A percentile compares a stretch with the other conserved stretches of the same genome.
Evolutionary conservation across 1,139 yeast genomes (phyloP).

Genomic region (Scheffersomyces lignicola): DNA sequence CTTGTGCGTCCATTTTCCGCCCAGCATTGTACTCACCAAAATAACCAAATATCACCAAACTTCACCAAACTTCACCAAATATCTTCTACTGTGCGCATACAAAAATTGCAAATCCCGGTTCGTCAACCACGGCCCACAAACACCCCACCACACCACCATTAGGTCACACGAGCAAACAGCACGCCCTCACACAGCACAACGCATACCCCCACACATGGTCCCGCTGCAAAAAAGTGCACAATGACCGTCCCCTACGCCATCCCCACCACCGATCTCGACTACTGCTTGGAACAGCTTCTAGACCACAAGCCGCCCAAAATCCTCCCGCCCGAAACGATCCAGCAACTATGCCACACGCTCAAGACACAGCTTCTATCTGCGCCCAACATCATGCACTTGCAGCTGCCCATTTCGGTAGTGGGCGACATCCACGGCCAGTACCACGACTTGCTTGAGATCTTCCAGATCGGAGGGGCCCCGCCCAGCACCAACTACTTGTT

Average conservation of each 20-base stretch:
- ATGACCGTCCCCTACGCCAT: slow-evolving; percentile 39
- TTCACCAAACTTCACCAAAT: too few species aligned
- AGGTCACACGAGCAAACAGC: not conserved
- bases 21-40: too few species aligned
- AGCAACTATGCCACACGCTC: slow-evolving; percentile 44
- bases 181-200: not conserved
- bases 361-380: slow-evolving; percentile 39
- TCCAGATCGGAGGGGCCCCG: slow-evolving; percentile 88
- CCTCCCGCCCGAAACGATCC: slow-evolving; percentile 43
- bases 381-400: slow-evolving; percentile 77
- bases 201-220: not conserved
- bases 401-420: slow-evolving; percentile 91
- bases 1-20: too few species aligned
- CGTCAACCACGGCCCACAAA: too few species aligned
- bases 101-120: too few species aligned
- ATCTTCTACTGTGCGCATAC: too few species aligned
- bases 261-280: slow-evolving; percentile 42
- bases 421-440: slow-evolving; percentile 99
- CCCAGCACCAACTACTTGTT: slow-evolving; percentile 93
- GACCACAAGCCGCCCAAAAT: slow-evolving; percentile 45
- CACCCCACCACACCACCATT: too few species aligned
- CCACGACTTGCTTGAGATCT: slow-evolving; percentile 88
- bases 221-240: not conserved
- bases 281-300: slow-evolving; percentile 45
- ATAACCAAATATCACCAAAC: too few species aligned